These are phyloP conservation scores for Ceratobasidium sp. DNA, from an alignment of 1,284 basidiomycete genomes.

Conservation along the genomic window DNA sequence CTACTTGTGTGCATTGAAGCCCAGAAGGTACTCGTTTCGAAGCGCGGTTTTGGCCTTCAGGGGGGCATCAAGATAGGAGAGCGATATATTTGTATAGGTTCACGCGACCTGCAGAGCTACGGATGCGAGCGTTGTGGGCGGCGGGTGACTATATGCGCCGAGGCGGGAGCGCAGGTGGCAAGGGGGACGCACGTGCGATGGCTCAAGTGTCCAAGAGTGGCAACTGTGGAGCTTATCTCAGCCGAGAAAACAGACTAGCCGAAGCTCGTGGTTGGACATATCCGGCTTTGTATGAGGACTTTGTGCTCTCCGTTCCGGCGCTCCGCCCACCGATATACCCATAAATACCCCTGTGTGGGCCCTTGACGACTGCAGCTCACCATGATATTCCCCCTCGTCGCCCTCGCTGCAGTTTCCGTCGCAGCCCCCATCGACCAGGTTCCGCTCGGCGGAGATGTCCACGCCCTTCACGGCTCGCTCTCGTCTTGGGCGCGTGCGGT, in stretches of 20 bases:
- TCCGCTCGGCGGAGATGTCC: constrained; percentile 19
- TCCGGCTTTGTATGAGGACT: background rate
- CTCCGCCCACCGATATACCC: background rate
- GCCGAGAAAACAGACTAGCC: constrained; percentile 14
- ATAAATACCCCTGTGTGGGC: background rate
- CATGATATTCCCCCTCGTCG: constrained; percentile 34
- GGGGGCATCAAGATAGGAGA: constrained; percentile 4
- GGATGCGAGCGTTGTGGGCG: background rate
- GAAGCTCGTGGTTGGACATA: constrained; percentile 19
- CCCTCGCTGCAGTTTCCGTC: constrained; percentile 10
- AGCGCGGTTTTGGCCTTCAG: constrained; percentile 13
- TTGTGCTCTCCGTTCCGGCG: background rate
- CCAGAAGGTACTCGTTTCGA: constrained; percentile 7
- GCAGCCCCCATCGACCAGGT: constrained; percentile 31
- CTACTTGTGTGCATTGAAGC: background rate
- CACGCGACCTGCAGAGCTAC: background rate
- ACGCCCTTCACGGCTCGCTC: constrained; percentile 27
- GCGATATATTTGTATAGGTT: background rate
- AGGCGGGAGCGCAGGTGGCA: constrained; percentile 19
- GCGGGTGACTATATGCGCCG: constrained; percentile 15
- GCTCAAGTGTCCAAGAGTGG: background rate
- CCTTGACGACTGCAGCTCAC: constrained; percentile 6
- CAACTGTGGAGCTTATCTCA: constrained; percentile 12
- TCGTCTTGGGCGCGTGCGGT: constrained; percentile 36
- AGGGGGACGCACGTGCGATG: constrained; percentile 34